phyloP scores from a whole-genome alignment of 1,139 yeast genomes.

The Hanseniaspora sp. region DNA sequence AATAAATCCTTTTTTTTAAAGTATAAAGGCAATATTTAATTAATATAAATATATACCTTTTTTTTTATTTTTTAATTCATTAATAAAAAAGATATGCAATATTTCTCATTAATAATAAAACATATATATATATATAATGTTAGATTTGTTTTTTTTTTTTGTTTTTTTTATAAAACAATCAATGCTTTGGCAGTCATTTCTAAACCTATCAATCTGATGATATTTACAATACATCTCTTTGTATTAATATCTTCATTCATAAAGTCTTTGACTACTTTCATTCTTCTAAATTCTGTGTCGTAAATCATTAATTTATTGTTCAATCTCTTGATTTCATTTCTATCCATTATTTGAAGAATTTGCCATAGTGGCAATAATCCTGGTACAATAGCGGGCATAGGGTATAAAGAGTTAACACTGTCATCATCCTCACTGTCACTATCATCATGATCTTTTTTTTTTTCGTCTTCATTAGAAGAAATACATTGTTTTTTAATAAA shows the following conservation, averaged over 20 bases:
- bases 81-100: no score
- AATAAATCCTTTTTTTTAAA: no score
- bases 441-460: slow-evolving; percentile 17
- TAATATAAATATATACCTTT: no score
- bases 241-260: slow-evolving; percentile 21
- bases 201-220: slow-evolving; percentile 37
- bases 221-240: slow-evolving; percentile 32
- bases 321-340: slow-evolving; percentile 21
- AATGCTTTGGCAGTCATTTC: slow-evolving; percentile 27
- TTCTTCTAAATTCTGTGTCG: slow-evolving; percentile 21
- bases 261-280: slow-evolving; percentile 22
- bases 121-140: neutral
- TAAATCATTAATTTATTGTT: slow-evolving; percentile 23
- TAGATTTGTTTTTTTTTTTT: neutral
- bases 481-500: slow-evolving; percentile 24
- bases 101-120: no score
- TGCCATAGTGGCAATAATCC: slow-evolving; percentile 44
- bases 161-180: slow-evolving; percentile 20
- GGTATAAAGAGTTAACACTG: slow-evolving; percentile 16
- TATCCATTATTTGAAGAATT: slow-evolving; percentile 28
- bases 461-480: neutral
- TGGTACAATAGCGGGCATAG: slow-evolving; percentile 41
- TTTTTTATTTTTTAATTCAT: no score
- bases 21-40: no score
- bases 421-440: slow-evolving; percentile 1